Base-by-base conservation (phyloP, 2,329 filamentous ascomycete genomes). In the Xylariaceae sp. region DNA sequence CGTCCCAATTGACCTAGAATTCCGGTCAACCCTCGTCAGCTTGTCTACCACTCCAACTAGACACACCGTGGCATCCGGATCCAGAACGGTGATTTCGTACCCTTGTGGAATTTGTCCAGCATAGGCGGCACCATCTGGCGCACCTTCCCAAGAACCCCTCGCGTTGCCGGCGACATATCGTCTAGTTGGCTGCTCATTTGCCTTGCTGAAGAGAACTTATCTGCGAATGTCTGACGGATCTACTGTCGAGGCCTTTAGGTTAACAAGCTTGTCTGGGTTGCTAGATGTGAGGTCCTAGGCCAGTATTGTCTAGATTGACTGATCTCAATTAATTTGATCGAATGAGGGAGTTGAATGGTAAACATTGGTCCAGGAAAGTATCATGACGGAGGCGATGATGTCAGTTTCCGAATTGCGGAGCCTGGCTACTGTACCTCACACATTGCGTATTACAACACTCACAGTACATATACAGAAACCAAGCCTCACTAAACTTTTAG, bases 101-200 rank as follows among this genome's bases (percentile, higher is more conserved):
- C 94, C 81, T 99, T 99, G 75, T 97, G 94, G 70, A 97, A 97
- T 69, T 84, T 90, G 70, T 94, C 90, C 48, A 97, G 82, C 91
- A 99, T 91, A 9, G 94, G 94, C 60, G 94, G 94, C 55, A 99
- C 84, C 78, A 99, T 88, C 70, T 88, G 91, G 80, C 88, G 89
- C 68, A 92, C 91, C 73, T 90, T 93, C 62, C 79, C 75, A 52
- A 99, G 78, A 47, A 96, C 77, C 64, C 89, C 85, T 73, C 85
- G 89, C 18, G 92, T 91, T 21, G 85, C 77, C 59, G 82, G 75
- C 57, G 88, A 86, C 81, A 91, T 88, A 16, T 78, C 72, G 37
- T 72, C 66, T 20, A 63, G 33, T 57, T 50, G 51, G 61, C 58
- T 47, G 40, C 65, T 65, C 67, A 68, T 69, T 57, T 52, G 46